Evolutionary conservation across 371 early-diverging fungal species (phyloP), one percentile per base, ranked within the genome.

Genomic region (Nematocida sp.): DNA sequence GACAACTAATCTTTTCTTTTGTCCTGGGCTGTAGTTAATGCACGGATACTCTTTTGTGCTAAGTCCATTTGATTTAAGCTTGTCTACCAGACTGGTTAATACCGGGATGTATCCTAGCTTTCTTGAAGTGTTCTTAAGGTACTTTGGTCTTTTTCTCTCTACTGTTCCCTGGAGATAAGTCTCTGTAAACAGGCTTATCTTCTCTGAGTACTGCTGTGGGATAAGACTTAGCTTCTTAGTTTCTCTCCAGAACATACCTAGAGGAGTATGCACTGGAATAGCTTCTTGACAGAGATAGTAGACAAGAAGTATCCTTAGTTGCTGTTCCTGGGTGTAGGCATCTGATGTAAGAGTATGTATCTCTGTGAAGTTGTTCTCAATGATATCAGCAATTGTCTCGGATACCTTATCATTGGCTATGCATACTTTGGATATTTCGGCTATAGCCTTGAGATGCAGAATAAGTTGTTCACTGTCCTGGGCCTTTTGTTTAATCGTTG

Each of bases 21-120:
- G 45, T 13, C 58, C 55, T 41, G 41, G 34, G 17, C 31, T 19
- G 23, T 75, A 48, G 4, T 52, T 41, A 7, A 78, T 21, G 29
- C 15, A 41, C 19, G 47, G 53, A 45, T 70, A 79, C 11, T 17
- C 29, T 34, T 46, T 65, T 4, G 35, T 53, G 45, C 76, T 75
- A 21, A 81, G 54, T 21, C 62, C 76, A 15, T 58, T 52, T 31
- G 47, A 51, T 35, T 65, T 37, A 34, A 78, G 38, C 32, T 81
- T 49, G 17, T 63, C 54, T 9, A 66, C 34, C 23, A 81, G 41
- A 49, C 47, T 78, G 17, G 41, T 64, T 4, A 83, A 11, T 17
- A 77, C 75, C 2, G 83, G 78, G 31, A 65, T 53, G 57, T 81
- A 83, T 41, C 64, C 77, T 17, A 81, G 74, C 74, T 80, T 82